Conservation (phyloP, 2,329 filamentous ascomycete genomes). For the Monilinia laxa region DNA sequence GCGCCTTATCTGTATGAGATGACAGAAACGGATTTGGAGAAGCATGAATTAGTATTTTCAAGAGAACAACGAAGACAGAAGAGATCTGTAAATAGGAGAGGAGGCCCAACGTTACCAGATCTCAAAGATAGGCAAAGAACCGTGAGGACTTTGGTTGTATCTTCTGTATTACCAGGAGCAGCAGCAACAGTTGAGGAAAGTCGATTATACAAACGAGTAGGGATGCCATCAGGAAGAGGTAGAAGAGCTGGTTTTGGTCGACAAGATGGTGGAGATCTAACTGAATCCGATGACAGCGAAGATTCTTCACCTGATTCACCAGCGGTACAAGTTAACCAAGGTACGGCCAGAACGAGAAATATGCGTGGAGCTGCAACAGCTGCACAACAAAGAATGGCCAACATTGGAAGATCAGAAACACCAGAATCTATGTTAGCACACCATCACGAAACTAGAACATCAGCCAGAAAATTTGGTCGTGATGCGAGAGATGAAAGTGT, state of each 20-base stretch:
- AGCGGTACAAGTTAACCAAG: slow-evolving; percentile 64
- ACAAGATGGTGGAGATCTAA: slow-evolving; percentile 56
- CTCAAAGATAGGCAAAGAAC: slow-evolving; percentile 92
- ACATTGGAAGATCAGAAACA: slow-evolving; percentile 80
- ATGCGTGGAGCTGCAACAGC: slow-evolving; percentile 86
- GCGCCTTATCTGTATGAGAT: slow-evolving; percentile 92
- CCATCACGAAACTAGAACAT: slow-evolving; percentile 71
- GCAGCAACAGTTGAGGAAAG: slow-evolving; percentile 79
- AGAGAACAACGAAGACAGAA: slow-evolving; percentile 94
- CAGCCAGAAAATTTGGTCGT: slow-evolving; percentile 56
- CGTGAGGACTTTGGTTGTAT: slow-evolving; percentile 88
- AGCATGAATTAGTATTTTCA: slow-evolving; percentile 88
- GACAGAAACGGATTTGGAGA: slow-evolving; percentile 84
- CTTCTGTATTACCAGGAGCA: slow-evolving; percentile 86
- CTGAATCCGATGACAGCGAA: slow-evolving; percentile 89
- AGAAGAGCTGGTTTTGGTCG: slow-evolving; percentile 54
- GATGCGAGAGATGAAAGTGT: slow-evolving; percentile 76
- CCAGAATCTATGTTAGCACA: slow-evolving; percentile 72
- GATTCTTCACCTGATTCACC: slow-evolving; percentile 87
- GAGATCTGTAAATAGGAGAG: slow-evolving; percentile 87
- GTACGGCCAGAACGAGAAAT: slow-evolving; percentile 80
- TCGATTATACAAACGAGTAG: slow-evolving; percentile 77
- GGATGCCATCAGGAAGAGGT: slow-evolving; percentile 54
- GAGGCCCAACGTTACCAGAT: slow-evolving; percentile 91
- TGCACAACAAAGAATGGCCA: slow-evolving; percentile 84